A percentile compares a stretch with the other conserved stretches of the same genome.
phyloP scores from a whole-genome alignment of 1,284 basidiomycete species.

The Laetiporus sulphureus region DNA sequence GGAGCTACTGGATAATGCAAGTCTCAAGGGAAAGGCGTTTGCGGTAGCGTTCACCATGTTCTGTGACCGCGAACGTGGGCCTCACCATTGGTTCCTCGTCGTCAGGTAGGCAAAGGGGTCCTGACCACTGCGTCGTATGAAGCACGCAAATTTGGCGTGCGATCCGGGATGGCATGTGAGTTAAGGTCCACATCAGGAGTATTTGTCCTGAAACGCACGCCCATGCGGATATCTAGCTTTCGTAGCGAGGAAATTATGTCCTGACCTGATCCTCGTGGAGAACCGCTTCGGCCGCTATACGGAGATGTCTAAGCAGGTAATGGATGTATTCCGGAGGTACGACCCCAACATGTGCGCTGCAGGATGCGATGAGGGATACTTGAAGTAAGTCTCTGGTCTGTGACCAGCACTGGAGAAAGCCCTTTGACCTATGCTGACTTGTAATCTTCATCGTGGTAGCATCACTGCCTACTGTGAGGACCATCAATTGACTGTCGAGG shows the following conservation, averaged over 20 bases:
- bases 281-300: constrained; percentile 62
- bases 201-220: constrained; percentile 1
- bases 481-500: constrained; percentile 58
- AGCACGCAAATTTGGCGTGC: constrained; percentile 82
- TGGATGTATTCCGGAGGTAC: constrained; percentile 68
- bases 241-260: constrained; percentile 91
- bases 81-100: background rate
- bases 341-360: constrained; percentile 78
- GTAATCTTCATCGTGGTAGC: no score
- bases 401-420: background rate
- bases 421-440: background rate
- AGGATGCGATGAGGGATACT: constrained; percentile 85
- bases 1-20: constrained; percentile 75
- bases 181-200: no score
- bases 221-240: constrained; percentile 44
- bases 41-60: constrained; percentile 49
- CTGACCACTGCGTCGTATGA: constrained; percentile 88
- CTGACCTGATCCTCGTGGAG: constrained; percentile 76
- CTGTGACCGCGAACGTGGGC: no score
- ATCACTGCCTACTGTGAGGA: constrained; percentile 73
- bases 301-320: constrained; percentile 65
- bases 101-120: constrained; percentile 70
- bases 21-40: constrained; percentile 79
- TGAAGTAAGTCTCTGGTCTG: constrained; percentile 52
- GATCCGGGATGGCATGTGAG: constrained; percentile 83